Evolutionary conservation across 192 early-diverging fungal genomes (phyloP).

Genomic region (Bifiguratus adelaidae): DNA sequence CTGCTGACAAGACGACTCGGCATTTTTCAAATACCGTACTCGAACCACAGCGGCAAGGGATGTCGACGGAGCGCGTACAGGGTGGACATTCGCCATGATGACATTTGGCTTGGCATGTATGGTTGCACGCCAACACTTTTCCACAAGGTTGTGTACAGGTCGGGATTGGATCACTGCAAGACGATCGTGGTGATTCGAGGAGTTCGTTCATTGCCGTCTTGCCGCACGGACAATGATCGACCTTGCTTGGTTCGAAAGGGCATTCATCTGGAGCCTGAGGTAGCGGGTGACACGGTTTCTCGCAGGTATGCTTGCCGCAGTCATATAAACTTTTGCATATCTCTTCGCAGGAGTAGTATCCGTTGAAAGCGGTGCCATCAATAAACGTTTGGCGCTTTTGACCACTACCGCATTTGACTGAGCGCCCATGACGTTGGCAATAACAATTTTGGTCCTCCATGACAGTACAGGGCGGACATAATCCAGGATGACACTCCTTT

Average conservation of each 20-base stretch:
- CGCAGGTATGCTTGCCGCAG: constrained; percentile 41
- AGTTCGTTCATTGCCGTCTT: constrained; percentile 17
- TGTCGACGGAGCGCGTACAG: constrained; percentile 34
- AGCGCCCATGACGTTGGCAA: constrained; percentile 51
- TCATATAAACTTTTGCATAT: constrained; percentile 35
- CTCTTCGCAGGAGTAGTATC: constrained; percentile 39
- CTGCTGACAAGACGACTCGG: constrained; percentile 30
- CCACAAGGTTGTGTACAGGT: constrained; percentile 50
- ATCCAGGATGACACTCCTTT: constrained; percentile 55
- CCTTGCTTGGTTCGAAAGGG: constrained; percentile 32
- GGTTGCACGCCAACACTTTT: constrained; percentile 46
- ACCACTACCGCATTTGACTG: constrained; percentile 50
- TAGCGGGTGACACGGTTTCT: constrained; percentile 39
- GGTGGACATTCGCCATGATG: constrained; percentile 55
- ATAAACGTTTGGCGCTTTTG: constrained; percentile 10
- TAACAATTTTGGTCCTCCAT: constrained; percentile 48
- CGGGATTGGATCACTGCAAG: constrained; percentile 44
- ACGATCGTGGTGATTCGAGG: constrained; percentile 17
- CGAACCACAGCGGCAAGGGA: constrained; percentile 56
- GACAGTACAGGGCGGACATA: constrained; percentile 51
- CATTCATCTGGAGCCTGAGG: constrained; percentile 25
- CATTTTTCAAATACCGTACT: too few species aligned
- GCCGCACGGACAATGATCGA: constrained; percentile 45
- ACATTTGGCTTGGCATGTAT: constrained; percentile 44
- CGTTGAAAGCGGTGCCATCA: constrained; percentile 22